Conservation (phyloP, 176 grass and related monocot species). For the Pharus latifolius region DNA sequence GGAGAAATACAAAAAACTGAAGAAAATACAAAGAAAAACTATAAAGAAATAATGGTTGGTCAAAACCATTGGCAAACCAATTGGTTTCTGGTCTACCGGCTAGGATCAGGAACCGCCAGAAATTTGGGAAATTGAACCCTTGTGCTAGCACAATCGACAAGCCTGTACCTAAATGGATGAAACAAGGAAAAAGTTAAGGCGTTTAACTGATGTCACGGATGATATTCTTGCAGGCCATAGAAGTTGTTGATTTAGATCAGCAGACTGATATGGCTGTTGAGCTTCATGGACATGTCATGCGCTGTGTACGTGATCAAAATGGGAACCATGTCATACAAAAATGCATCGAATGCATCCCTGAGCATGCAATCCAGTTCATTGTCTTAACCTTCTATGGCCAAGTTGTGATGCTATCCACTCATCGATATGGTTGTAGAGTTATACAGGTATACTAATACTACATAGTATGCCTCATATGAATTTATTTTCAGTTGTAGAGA, state of each 20-base stretch:
- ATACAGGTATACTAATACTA: slow-evolving; percentile 46
- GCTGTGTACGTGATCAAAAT: slow-evolving; percentile 90
- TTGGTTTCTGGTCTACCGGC: too few relatives aligned
- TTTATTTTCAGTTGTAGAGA: background rate
- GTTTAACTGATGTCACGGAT: background rate
- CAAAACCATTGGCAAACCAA: too few relatives aligned
- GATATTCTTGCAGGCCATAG: slow-evolving; percentile 50
- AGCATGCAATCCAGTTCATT: slow-evolving; percentile 70
- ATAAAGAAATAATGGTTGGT: too few relatives aligned
- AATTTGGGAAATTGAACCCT: too few relatives aligned
- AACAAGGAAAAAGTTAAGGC: background rate
- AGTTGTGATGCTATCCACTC: slow-evolving; percentile 71
- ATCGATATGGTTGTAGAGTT: slow-evolving; percentile 79
- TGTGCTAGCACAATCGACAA: background rate
- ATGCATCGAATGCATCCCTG: slow-evolving; percentile 79
- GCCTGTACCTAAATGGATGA: background rate
- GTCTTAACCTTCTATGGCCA: slow-evolving; percentile 74
- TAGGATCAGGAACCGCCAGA: too few relatives aligned
- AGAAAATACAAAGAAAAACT: too few relatives aligned
- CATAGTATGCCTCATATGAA: background rate
- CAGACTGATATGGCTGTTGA: slow-evolving; percentile 72
- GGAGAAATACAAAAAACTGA: too few relatives aligned
- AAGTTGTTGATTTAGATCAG: slow-evolving; percentile 69
- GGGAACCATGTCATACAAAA: slow-evolving; percentile 89
- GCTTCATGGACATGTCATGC: slow-evolving; percentile 70